phyloP scores from a whole-genome alignment of 2,329 filamentous ascomycete species.

The Aspergillus clavatus region DNA sequence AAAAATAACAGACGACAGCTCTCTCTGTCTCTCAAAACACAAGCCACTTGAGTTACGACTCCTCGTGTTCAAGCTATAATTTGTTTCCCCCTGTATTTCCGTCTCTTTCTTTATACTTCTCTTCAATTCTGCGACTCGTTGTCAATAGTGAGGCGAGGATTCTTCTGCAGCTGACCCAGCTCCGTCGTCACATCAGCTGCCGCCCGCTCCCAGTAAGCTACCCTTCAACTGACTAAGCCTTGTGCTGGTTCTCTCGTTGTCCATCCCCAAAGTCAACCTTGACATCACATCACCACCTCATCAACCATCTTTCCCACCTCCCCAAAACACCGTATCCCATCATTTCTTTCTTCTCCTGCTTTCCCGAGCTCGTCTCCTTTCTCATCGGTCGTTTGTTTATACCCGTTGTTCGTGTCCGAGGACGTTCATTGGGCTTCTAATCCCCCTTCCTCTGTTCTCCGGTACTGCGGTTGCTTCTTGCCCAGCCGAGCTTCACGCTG shows the following conservation, averaged over 20 bases:
- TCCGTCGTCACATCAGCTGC: slow-evolving; percentile 4
- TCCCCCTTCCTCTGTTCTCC: slow-evolving; percentile 25
- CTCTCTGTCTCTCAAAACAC: not conserved
- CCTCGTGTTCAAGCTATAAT: no score
- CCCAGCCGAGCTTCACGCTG: slow-evolving; percentile 31
- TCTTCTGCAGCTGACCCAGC: slow-evolving; percentile 16
- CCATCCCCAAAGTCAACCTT: slow-evolving; percentile 27
- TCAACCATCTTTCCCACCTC: slow-evolving; percentile 17
- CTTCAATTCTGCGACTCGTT: not conserved
- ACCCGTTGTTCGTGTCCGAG: slow-evolving; percentile 11
- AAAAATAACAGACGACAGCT: not conserved
- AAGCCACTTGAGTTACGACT: not conserved
- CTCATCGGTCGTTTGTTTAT: slow-evolving; percentile 13
- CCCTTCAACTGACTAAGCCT: slow-evolving; percentile 31
- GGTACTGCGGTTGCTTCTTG: slow-evolving; percentile 24
- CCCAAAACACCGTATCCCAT: slow-evolving; percentile 13
- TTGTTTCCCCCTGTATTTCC: not conserved
- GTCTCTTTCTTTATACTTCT: not conserved
- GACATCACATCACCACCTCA: slow-evolving; percentile 37
- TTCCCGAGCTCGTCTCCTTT: slow-evolving; percentile 4
- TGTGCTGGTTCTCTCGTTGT: slow-evolving; percentile 28
- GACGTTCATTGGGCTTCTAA: slow-evolving; percentile 14
- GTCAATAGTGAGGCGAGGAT: slow-evolving; percentile 3
- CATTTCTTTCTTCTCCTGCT: slow-evolving; percentile 16
- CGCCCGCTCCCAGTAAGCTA: slow-evolving; percentile 19